Evolutionary conservation across 495 filamentous ascomycete genomes (phyloP).

Genomic region (Cenococcum geophilum): DNA sequence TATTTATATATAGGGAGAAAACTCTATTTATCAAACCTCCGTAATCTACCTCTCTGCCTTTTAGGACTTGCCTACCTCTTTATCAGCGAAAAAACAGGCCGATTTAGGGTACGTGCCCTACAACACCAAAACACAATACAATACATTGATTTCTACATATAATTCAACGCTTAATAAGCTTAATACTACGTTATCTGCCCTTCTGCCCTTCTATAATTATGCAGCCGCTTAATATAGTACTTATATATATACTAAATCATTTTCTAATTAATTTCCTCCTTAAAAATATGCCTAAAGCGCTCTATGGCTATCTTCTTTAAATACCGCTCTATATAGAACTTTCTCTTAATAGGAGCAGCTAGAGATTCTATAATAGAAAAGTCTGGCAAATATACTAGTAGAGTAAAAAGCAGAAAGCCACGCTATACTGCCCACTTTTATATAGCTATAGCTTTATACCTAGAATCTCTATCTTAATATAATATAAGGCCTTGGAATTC

Average conservation of each 20-base stretch:
- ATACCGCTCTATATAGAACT: too few relatives aligned
- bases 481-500: neutral
- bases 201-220: neutral
- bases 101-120: too few relatives aligned
- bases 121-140: too few relatives aligned
- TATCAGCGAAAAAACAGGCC: too few relatives aligned
- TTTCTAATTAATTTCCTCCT: neutral
- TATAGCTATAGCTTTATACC: neutral
- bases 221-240: constrained; percentile 3
- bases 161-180: neutral
- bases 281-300: neutral
- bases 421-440: neutral
- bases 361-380: neutral
- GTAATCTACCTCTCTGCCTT: too few relatives aligned
- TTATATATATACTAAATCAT: neutral
- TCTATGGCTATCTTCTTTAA: too few relatives aligned
- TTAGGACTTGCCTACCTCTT: too few relatives aligned
- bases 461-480: neutral
- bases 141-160: too few relatives aligned
- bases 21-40: too few relatives aligned
- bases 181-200: constrained; percentile 1
- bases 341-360: neutral
- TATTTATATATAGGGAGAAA: too few relatives aligned
- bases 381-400: neutral
- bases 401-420: neutral